phyloP scores from a whole-genome alignment of 2,329 filamentous ascomycete species.

The Colletotrichum tropicicola region DNA sequence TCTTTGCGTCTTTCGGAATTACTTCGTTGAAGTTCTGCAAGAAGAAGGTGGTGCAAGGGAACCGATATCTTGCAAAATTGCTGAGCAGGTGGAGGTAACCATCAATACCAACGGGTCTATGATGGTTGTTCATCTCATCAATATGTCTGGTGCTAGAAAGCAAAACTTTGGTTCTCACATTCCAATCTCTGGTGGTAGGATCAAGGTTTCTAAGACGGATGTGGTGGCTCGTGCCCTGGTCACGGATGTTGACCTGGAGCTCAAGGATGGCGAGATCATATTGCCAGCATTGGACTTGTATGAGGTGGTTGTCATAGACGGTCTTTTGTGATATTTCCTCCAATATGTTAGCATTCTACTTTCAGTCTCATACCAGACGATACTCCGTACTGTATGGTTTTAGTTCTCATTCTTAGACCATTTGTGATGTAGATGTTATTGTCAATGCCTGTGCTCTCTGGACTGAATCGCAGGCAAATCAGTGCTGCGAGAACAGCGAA shows the following conservation, averaged over 20 bases:
- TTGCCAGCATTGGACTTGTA: slow-evolving; percentile 25
- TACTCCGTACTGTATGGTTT: no score
- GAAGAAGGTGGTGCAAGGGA: background rate
- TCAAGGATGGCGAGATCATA: slow-evolving; percentile 17
- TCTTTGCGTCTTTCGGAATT: slow-evolving; percentile 18
- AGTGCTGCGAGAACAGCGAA: no score
- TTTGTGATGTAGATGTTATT: no score
- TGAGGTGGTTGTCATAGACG: slow-evolving; percentile 15
- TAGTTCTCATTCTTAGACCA: no score
- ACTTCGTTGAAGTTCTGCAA: slow-evolving; percentile 2
- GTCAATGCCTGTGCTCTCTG: no score
- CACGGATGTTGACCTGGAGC: background rate
- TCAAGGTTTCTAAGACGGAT: background rate
- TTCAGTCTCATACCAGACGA: no score
- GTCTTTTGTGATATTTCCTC: background rate
- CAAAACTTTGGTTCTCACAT: slow-evolving; percentile 27
- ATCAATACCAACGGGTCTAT: slow-evolving; percentile 6
- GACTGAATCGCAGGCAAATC: no score
- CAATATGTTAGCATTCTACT: no score
- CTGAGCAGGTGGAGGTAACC: slow-evolving; percentile 24
- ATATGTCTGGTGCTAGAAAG: slow-evolving; percentile 21
- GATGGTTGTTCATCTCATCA: slow-evolving; percentile 23
- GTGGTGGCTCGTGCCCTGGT: slow-evolving; percentile 8
- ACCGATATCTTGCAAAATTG: slow-evolving; percentile 7
- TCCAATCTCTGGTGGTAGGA: slow-evolving; percentile 1